These are phyloP conservation scores for Paramyrothecium roridum DNA, from an alignment of 2,329 filamentous ascomycete species.

Conservation along the genomic window DNA sequence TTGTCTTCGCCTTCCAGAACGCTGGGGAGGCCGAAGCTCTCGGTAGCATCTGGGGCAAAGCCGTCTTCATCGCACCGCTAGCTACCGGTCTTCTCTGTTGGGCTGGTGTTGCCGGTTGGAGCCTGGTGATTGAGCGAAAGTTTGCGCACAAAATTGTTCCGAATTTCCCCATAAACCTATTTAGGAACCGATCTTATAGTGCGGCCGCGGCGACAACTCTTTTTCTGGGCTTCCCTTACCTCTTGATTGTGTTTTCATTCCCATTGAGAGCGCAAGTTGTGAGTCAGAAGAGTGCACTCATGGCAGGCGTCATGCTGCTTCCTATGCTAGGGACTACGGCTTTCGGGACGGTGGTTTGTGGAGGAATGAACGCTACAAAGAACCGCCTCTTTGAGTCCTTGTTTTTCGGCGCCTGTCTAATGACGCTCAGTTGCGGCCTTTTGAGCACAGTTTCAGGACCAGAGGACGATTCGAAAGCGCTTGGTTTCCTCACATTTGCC, in stretches of 20 bases:
- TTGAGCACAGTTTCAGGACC: constrained; percentile 31
- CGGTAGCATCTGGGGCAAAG: constrained; percentile 38
- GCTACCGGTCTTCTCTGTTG: constrained; percentile 23
- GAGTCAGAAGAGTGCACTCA: constrained; percentile 39
- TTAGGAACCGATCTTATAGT: constrained; percentile 44
- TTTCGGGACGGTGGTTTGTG: constrained; percentile 38
- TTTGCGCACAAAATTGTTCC: constrained; percentile 25
- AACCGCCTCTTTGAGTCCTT: constrained; percentile 42
- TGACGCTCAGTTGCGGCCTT: constrained; percentile 44
- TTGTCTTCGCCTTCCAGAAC: constrained; percentile 58
- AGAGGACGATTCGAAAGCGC: constrained; percentile 38
- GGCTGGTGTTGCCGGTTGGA: constrained; percentile 23
- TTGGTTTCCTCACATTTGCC: constrained; percentile 48
- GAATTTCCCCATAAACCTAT: constrained; percentile 45
- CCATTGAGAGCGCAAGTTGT: constrained; percentile 49
- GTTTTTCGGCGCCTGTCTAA: constrained; percentile 34
- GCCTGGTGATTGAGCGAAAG: constrained; percentile 16
- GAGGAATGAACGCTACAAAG: constrained; percentile 36
- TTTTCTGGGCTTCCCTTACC: constrained; percentile 48
- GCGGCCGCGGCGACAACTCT: constrained; percentile 40
- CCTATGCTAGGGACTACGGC: constrained; percentile 50
- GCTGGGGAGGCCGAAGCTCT: constrained; percentile 28
- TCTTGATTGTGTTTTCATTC: constrained; percentile 46
- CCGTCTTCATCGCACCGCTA: constrained; percentile 27
- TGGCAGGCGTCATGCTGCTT: constrained; percentile 48